These are phyloP conservation scores for Candida tunisiensis DNA, from an alignment of 1,139 yeast species.

Conservation along the genomic window DNA sequence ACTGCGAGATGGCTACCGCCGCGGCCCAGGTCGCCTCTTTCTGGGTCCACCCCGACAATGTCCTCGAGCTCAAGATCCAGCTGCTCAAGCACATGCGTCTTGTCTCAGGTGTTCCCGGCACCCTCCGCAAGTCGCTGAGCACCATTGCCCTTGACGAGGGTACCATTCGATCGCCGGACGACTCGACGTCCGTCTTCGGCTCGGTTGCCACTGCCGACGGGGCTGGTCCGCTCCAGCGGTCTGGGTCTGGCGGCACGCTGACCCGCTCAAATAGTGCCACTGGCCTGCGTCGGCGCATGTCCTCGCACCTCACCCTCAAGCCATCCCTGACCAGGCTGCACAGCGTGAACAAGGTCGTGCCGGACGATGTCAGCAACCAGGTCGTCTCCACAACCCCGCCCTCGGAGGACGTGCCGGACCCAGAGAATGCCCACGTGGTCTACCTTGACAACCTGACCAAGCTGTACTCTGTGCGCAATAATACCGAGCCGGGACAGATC, in stretches of 20 bases:
- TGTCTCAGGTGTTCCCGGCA: slow-evolving; percentile 4
- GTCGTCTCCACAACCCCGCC: slow-evolving; percentile 6
- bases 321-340: too few species aligned
- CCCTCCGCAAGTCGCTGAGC: background rate
- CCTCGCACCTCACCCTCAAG: too few species aligned
- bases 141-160: too few species aligned
- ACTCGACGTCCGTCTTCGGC: too few species aligned
- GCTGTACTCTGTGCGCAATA: slow-evolving; percentile 8
- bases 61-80: slow-evolving; percentile 21
- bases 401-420: too few species aligned
- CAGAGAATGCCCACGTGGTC: slow-evolving; percentile 10
- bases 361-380: slow-evolving; percentile 3
- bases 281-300: too few species aligned
- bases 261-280: background rate
- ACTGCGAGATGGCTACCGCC: slow-evolving; percentile 21
- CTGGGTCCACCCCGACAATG: slow-evolving; percentile 20
- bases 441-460: slow-evolving; percentile 21
- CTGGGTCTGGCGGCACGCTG: background rate
- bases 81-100: slow-evolving; percentile 19
- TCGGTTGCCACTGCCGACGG: too few species aligned
- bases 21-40: slow-evolving; percentile 16
- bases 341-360: background rate
- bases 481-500: slow-evolving; percentile 13
- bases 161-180: too few species aligned
- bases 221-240: too few species aligned